Evolutionary conservation across 352 stramenopile species (phyloP).

Genomic region (Pilasporangium apinafurcum): DNA sequence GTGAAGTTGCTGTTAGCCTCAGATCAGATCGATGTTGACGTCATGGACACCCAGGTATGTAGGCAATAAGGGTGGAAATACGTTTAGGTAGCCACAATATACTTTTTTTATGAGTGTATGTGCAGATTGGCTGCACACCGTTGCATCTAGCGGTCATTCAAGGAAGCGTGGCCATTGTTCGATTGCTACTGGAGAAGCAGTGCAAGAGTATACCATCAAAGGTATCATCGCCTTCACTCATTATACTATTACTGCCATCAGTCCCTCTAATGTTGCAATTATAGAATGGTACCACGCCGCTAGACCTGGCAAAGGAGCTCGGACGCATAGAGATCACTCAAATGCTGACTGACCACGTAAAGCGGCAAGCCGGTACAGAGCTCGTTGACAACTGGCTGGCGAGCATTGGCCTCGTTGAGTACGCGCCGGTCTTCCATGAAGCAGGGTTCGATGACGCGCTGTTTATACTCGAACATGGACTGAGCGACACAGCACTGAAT

Average conservation of each 20-base stretch:
- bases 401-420: slow-evolving; percentile 66
- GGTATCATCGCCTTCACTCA: too few relatives aligned
- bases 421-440: slow-evolving; percentile 30
- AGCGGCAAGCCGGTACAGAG: slow-evolving; percentile 17
- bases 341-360: slow-evolving; percentile 26
- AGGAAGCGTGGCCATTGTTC: slow-evolving; percentile 35
- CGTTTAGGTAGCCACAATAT: neutral
- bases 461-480: slow-evolving; percentile 41
- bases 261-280: too few relatives aligned
- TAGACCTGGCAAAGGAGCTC: slow-evolving; percentile 44
- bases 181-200: slow-evolving; percentile 30
- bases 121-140: slow-evolving; percentile 38
- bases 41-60: slow-evolving; percentile 27
- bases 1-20: slow-evolving; percentile 38
- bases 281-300: slow-evolving; percentile 46
- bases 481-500: slow-evolving; percentile 46
- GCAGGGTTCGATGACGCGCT: slow-evolving; percentile 62
- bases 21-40: slow-evolving; percentile 9
- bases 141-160: slow-evolving; percentile 63
- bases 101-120: neutral
- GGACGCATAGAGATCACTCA: slow-evolving; percentile 20
- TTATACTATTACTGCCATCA: too few relatives aligned
- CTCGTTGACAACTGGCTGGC: slow-evolving; percentile 60
- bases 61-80: neutral
- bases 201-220: slow-evolving; percentile 33